Conservation (phyloP, 1,284 basidiomycete species). For the Pseudozyma hubeiensis region DNA sequence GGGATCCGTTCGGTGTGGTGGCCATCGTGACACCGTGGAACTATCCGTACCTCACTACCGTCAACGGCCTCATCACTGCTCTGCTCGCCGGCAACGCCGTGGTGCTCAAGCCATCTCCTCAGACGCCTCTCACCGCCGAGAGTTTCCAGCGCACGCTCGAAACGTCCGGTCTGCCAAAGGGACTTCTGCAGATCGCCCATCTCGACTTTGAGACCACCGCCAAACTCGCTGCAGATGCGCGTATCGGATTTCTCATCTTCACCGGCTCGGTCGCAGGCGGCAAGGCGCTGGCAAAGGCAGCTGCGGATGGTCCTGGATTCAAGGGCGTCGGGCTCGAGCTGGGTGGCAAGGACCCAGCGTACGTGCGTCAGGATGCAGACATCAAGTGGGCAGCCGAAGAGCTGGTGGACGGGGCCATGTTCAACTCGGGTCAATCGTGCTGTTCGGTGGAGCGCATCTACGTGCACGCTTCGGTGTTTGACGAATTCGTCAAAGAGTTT, state of each 20-base stretch:
- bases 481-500: slow-evolving; percentile 81
- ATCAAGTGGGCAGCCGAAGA: slow-evolving; percentile 83
- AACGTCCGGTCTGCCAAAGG: slow-evolving; percentile 80
- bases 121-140: slow-evolving; percentile 88
- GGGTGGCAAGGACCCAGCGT: slow-evolving; percentile 95
- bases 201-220: slow-evolving; percentile 77
- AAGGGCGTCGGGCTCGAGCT: slow-evolving; percentile 80
- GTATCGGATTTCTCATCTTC: slow-evolving; percentile 85
- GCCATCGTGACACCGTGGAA: slow-evolving; percentile 90
- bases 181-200: slow-evolving; percentile 83
- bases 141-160: slow-evolving; percentile 78
- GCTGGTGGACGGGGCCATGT: slow-evolving; percentile 93
- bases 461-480: slow-evolving; percentile 85
- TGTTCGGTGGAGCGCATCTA: slow-evolving; percentile 91
- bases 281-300: slow-evolving; percentile 75
- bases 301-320: slow-evolving; percentile 75
- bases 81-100: slow-evolving; percentile 79
- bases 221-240: slow-evolving; percentile 76
- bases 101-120: slow-evolving; percentile 91
- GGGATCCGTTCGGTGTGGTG: slow-evolving; percentile 86
- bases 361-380: slow-evolving; percentile 86
- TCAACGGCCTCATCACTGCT: slow-evolving; percentile 81
- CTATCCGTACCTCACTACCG: slow-evolving; percentile 72
- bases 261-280: slow-evolving; percentile 84
- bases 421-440: slow-evolving; percentile 94